Evolutionary conservation across 2,329 filamentous ascomycete genomes (phyloP), one percentile per base, ranked within the genome.

Genomic region (Cryphonectria parasitica): DNA sequence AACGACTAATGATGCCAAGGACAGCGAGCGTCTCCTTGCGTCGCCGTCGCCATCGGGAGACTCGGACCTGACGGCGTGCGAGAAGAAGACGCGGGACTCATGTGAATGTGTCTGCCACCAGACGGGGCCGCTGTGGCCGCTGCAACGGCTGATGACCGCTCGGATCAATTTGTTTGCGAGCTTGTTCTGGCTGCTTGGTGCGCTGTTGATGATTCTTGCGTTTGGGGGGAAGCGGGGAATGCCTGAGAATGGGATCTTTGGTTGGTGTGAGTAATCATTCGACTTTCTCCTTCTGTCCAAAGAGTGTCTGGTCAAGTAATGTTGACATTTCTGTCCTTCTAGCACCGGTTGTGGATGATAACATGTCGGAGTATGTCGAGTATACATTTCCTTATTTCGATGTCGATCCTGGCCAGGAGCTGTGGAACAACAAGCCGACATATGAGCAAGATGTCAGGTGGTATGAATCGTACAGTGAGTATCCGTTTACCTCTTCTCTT

Each of bases 301-400:
- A 28, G 10, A 11, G 2, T 25, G 1, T 28, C 2, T 11, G n/a
- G 11, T 25, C 17, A 3, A 19, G 22, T 3, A 22, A 22, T 49
- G 25, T 43, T 64, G 28, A 64, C 28, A 19, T 52, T 45, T 28
- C 39, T 5, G 11, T 2, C 8, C 7, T n/a, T 34, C 13, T 7
- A 68, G 66, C 66, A 17, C 66, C 66, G 58, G 60, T 68, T 17
- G 66, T 56, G 45, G 41, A 68, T 19, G 66, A 63, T 22, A 45
- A 60, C 6, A 52, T 52, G 60, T 36, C 36, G 8, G 66, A 68
- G 22, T 68, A 68, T 43, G 66, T 68, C 45, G 60, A 68, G 60
- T 68, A 68, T 41, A 64, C 66, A 8, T 68, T 68, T 17, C 66
- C 66, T 31, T 68, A 45, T 28, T 68, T 68, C 66, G 66, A 68